phyloP scores from a whole-genome alignment of 1,284 basidiomycete species.

The Meira nashicola region DNA sequence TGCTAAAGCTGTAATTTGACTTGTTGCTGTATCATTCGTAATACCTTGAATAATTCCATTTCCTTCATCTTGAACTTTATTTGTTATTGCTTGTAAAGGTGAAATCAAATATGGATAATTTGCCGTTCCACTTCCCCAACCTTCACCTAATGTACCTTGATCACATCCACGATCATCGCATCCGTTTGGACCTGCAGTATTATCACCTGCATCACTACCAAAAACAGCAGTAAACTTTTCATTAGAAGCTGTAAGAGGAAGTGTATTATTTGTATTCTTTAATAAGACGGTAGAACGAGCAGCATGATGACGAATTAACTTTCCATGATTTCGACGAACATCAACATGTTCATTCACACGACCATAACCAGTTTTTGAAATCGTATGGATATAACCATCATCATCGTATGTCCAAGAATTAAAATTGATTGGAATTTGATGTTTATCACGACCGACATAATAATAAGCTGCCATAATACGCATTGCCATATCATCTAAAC shows the following conservation, averaged over 20 bases:
- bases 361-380: conserved; percentile 4
- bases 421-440: conserved; percentile 33
- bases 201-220: conserved; percentile 65
- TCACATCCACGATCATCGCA: conserved; percentile 59
- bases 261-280: conserved; percentile 62
- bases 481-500: conserved; percentile 56
- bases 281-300: conserved; percentile 68
- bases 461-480: conserved; percentile 51
- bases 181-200: conserved; percentile 60
- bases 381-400: conserved; percentile 1
- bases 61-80: conserved; percentile 57
- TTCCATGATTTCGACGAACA: conserved; percentile 69
- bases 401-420: conserved; percentile 17
- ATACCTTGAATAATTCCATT: conserved; percentile 55
- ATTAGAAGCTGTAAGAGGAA: conserved; percentile 59
- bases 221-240: conserved; percentile 57
- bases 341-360: conserved; percentile 61
- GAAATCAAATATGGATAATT: conserved; percentile 58
- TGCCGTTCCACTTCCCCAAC: conserved; percentile 66
- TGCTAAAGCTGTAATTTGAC: not conserved
- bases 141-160: conserved; percentile 70
- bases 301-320: conserved; percentile 67
- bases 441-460: conserved; percentile 26
- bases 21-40: conserved; percentile 46
- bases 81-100: conserved; percentile 66